A percentile compares a stretch with the other conserved stretches of the same genome.
These are phyloP conservation scores for Psilocybe tampanensis DNA, from an alignment of 768 basidiomycete species.

Conservation along the genomic window DNA sequence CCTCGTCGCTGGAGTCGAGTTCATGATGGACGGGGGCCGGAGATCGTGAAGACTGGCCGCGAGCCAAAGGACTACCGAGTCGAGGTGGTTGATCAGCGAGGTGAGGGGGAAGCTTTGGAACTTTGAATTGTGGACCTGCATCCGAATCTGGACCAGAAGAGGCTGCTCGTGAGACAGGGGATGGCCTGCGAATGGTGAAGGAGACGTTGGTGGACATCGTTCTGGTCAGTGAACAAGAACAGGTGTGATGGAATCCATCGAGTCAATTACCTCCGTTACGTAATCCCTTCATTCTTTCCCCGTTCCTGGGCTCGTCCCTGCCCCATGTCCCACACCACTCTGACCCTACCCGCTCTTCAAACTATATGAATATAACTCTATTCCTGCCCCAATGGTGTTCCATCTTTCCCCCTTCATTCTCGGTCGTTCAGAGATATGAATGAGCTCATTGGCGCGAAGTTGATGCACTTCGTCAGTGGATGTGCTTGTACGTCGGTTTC, in stretches of 20 bases:
- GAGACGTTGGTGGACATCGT: conserved; percentile 55
- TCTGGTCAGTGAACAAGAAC: neutral
- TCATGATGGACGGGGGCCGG: conserved; percentile 26
- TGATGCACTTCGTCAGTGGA: conserved; percentile 9
- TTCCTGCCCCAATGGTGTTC: neutral
- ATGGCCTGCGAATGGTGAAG: conserved; percentile 84
- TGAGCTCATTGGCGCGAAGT: neutral
- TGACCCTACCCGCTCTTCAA: neutral
- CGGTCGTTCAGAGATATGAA: neutral
- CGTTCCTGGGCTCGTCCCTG: neutral
- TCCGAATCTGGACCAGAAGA: conserved; percentile 71
- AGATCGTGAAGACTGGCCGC: conserved; percentile 32
- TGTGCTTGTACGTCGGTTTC: conserved; percentile 15
- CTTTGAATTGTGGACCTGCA: conserved; percentile 49
- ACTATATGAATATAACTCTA: neutral
- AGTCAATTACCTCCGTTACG: conserved; percentile 7
- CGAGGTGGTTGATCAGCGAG: conserved; percentile 36
- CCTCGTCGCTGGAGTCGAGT: conserved; percentile 62
- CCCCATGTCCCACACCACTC: neutral
- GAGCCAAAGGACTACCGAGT: conserved; percentile 55
- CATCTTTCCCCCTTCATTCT: neutral
- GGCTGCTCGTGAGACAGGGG: conserved; percentile 60
- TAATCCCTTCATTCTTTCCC: neutral
- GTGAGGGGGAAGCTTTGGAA: conserved; percentile 64
- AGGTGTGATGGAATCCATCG: neutral